phyloP scores from a whole-genome alignment of 768 basidiomycete species.

The Gymnopilus junonius region DNA sequence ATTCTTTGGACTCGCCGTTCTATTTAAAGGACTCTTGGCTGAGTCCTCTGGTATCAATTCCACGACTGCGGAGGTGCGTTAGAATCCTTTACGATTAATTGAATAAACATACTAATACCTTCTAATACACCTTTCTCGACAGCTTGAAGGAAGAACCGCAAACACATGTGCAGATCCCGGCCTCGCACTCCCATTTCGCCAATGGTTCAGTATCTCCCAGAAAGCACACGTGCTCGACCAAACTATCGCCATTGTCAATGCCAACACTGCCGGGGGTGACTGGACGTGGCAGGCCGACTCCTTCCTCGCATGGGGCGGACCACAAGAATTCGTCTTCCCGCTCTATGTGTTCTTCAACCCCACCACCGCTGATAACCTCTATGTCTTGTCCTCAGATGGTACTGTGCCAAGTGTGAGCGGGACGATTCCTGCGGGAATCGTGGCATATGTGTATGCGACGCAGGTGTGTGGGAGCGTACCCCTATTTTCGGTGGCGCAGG shows the following conservation, averaged over 20 bases:
- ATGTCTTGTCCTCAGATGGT: neutral
- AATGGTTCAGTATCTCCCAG: neutral
- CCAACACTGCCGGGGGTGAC: neutral
- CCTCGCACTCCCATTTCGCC: neutral
- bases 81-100: neutral
- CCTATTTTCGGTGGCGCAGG: neutral
- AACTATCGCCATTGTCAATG: neutral
- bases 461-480: neutral
- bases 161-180: neutral
- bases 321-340: neutral
- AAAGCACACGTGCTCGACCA: neutral
- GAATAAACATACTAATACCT: neutral
- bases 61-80: neutral
- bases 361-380: neutral
- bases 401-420: neutral
- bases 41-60: neutral
- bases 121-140: neutral
- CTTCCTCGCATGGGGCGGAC: neutral
- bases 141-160: neutral
- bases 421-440: neutral
- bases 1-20: neutral
- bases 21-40: neutral
- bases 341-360: neutral
- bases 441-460: neutral
- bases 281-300: neutral